These are phyloP conservation scores for Chlorella sorokiniana DNA, from an alignment of 139 green algal genomes.

Conservation along the genomic window DNA sequence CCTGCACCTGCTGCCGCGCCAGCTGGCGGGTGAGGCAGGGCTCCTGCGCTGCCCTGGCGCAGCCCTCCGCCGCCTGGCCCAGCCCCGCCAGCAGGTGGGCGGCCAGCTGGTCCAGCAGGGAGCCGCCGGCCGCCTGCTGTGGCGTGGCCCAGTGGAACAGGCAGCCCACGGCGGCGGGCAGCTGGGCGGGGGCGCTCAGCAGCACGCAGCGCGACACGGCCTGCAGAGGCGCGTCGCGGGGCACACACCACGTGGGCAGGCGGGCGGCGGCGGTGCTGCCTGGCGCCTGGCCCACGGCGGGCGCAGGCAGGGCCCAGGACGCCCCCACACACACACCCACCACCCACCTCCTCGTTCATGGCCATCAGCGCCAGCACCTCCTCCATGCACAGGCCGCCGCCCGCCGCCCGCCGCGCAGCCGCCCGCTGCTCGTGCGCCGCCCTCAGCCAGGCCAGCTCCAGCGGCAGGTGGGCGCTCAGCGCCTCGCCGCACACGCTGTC, in stretches of 20 bases:
- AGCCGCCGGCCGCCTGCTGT: conserved; percentile 44
- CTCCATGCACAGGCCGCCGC: conserved; percentile 42
- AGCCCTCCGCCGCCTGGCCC: conserved; percentile 39
- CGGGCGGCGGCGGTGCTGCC: not conserved
- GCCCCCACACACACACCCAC: not conserved
- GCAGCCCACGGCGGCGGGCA: conserved; percentile 36
- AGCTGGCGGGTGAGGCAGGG: conserved; percentile 20
- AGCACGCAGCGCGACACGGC: conserved; percentile 43
- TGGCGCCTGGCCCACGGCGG: not conserved
- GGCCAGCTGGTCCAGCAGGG: conserved; percentile 63
- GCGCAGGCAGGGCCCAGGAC: not conserved
- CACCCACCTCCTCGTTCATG: conserved; percentile 53
- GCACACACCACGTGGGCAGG: not conserved
- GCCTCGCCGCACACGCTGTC: conserved; percentile 52
- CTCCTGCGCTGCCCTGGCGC: not conserved
- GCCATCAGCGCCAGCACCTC: conserved; percentile 42
- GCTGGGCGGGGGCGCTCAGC: conserved; percentile 40
- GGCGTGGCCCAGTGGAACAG: conserved; percentile 58
- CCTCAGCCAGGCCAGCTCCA: conserved; percentile 67
- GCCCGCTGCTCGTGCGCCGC: conserved; percentile 33
- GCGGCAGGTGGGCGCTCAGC: conserved; percentile 48
- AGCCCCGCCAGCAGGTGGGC: conserved; percentile 54
- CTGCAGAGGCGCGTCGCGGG: not conserved
- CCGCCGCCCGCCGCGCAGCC: not conserved
- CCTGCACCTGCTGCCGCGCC: not conserved